phyloP scores from a whole-genome alignment of 2,329 filamentous ascomycete genomes.

The Colletotrichum sp. region DNA sequence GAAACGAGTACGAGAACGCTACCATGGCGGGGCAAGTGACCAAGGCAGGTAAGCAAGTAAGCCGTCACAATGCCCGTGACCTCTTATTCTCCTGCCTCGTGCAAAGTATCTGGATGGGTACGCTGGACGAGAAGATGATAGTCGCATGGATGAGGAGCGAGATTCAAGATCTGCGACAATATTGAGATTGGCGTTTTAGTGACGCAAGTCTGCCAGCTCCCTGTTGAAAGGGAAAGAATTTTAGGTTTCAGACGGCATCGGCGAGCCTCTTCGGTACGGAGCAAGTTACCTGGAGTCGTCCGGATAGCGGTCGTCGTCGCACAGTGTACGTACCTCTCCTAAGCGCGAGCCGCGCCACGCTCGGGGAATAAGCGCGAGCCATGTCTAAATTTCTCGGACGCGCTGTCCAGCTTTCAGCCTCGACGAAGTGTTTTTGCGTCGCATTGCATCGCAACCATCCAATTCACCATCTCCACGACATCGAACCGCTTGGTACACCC shows the following conservation, averaged over 20 bases:
- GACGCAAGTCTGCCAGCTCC: neutral
- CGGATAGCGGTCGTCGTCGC: neutral
- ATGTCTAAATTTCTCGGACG: conserved; percentile 18
- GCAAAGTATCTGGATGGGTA: neutral
- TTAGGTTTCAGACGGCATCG: neutral
- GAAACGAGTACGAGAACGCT: neutral
- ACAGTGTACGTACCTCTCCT: neutral
- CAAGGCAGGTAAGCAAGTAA: neutral
- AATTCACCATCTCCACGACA: neutral
- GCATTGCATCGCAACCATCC: neutral
- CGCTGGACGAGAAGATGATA: neutral
- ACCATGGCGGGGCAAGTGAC: neutral
- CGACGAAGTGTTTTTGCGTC: neutral
- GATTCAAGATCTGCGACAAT: neutral
- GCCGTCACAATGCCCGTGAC: neutral
- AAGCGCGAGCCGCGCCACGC: conserved; percentile 18
- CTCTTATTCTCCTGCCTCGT: neutral
- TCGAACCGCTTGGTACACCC: neutral
- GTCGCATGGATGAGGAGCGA: neutral
- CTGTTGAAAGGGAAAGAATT: neutral
- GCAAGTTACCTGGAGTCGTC: neutral
- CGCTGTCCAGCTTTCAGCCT: conserved; percentile 9
- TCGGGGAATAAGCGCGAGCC: neutral
- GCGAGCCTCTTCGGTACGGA: neutral
- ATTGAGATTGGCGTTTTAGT: neutral